phyloP scores from a whole-genome alignment of 352 stramenopile genomes.

The Globisporangium irregulare region DNA sequence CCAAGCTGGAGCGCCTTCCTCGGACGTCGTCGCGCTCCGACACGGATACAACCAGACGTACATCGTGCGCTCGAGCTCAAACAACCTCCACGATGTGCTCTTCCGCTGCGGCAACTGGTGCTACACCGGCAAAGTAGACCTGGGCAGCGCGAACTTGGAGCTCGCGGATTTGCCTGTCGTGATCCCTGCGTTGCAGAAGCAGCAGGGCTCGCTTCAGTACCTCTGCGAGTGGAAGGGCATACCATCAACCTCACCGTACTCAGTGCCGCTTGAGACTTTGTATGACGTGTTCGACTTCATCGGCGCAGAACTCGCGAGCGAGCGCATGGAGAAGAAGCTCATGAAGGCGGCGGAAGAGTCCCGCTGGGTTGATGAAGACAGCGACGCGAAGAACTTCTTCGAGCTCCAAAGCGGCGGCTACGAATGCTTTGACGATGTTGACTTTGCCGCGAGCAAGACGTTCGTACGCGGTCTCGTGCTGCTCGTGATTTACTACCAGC shows the following conservation, averaged over 20 bases:
- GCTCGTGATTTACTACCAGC: conserved; percentile 81
- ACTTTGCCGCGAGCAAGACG: conserved; percentile 86
- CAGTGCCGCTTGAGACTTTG: conserved; percentile 63
- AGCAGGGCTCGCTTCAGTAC: conserved; percentile 91
- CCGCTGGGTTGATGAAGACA: conserved; percentile 89
- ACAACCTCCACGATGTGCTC: conserved; percentile 84
- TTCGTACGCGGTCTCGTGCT: conserved; percentile 82
- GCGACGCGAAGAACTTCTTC: conserved; percentile 85
- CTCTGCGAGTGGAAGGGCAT: conserved; percentile 88
- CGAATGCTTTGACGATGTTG: conserved; percentile 81
- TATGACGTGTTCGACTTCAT: conserved; percentile 88
- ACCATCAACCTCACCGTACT: conserved; percentile 64
- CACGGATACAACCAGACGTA: conserved; percentile 93
- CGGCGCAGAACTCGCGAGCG: conserved; percentile 74
- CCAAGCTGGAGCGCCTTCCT: conserved; percentile 44
- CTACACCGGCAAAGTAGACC: conserved; percentile 90
- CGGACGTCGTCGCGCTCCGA: conserved; percentile 71
- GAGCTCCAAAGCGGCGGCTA: conserved; percentile 90
- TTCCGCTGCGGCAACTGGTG: conserved; percentile 96
- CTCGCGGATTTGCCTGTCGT: conserved; percentile 87
- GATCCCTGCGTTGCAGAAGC: conserved; percentile 91
- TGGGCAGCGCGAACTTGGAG: conserved; percentile 74
- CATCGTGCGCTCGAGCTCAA: conserved; percentile 73
- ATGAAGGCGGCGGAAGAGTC: conserved; percentile 82
- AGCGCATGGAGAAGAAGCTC: conserved; percentile 84